These are phyloP conservation scores for Geotrichum fermentans DNA, from an alignment of 1,139 yeast genomes.

Conservation along the genomic window DNA sequence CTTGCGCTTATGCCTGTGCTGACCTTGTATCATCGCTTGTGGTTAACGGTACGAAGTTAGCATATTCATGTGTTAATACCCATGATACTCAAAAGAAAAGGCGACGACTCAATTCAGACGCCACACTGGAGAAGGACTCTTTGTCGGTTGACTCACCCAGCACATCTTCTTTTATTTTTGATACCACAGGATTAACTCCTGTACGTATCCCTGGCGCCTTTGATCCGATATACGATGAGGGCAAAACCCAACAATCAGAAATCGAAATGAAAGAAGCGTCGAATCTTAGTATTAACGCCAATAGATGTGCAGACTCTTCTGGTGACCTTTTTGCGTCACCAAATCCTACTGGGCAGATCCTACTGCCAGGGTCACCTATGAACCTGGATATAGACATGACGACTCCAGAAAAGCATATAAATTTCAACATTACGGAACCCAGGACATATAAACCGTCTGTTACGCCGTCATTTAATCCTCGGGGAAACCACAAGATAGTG, in stretches of 20 bases:
- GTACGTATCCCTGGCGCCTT: background rate
- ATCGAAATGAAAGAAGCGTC: background rate
- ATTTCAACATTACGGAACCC: background rate
- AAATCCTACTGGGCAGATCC: background rate
- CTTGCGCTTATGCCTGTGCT: slow-evolving; percentile 6
- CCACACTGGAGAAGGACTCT: background rate
- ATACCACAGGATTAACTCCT: background rate
- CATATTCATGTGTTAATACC: background rate
- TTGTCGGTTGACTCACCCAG: background rate
- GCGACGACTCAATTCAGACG: background rate
- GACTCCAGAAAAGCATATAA: background rate
- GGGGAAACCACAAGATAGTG: background rate
- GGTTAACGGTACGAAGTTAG: background rate
- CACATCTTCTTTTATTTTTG: background rate
- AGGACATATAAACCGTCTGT: background rate
- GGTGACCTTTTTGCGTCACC: background rate
- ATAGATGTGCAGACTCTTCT: background rate
- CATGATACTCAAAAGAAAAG: background rate
- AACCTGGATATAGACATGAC: background rate
- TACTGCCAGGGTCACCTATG: background rate
- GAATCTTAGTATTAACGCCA: no score
- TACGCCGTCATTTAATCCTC: background rate
- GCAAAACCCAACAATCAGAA: background rate
- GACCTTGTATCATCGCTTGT: slow-evolving; percentile 3
- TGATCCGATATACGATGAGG: background rate